Percentiles rank a stretch among this genome's conserved stretches.
phyloP scores from a whole-genome alignment of 768 basidiomycete species.

The Boletus patriciae region DNA sequence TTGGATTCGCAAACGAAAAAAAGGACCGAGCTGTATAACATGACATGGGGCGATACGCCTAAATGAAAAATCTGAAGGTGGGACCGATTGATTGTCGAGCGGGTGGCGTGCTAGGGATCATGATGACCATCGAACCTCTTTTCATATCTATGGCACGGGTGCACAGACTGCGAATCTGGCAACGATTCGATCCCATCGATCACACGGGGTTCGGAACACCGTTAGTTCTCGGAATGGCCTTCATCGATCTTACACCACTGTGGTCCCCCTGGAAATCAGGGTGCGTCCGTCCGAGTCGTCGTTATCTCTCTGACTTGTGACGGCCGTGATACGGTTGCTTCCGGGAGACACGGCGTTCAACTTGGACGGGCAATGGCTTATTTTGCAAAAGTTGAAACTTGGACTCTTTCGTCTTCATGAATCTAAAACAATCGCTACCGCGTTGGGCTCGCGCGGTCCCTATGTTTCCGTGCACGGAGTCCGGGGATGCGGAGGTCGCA shows the following conservation, averaged over 20 bases:
- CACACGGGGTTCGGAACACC: constrained; percentile 5
- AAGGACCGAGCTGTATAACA: constrained; percentile 4
- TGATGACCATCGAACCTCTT: constrained; percentile 5
- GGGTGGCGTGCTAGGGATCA: constrained; percentile 1
- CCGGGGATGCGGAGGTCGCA: neutral
- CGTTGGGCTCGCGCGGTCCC: neutral
- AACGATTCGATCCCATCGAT: neutral
- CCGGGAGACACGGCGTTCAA: constrained; percentile 6
- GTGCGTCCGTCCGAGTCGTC: neutral
- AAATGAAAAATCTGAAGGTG: neutral
- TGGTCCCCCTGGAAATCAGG: constrained; percentile 1
- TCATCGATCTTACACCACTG: neutral
- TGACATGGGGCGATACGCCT: neutral
- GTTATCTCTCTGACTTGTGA: neutral
- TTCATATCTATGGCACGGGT: neutral
- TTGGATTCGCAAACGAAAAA: neutral
- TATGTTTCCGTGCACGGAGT: neutral
- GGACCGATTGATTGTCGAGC: neutral
- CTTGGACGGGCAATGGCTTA: constrained; percentile 5
- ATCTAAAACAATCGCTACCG: neutral
- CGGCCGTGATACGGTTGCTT: no score
- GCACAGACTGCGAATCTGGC: neutral
- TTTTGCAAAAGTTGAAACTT: constrained; percentile 10
- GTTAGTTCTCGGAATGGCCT: neutral
- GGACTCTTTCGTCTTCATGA: neutral